Evolutionary conservation across 176 grass and related monocot genomes (phyloP), one percentile per base, ranked within the genome.

Genomic region (Phyllostachys edulis): DNA sequence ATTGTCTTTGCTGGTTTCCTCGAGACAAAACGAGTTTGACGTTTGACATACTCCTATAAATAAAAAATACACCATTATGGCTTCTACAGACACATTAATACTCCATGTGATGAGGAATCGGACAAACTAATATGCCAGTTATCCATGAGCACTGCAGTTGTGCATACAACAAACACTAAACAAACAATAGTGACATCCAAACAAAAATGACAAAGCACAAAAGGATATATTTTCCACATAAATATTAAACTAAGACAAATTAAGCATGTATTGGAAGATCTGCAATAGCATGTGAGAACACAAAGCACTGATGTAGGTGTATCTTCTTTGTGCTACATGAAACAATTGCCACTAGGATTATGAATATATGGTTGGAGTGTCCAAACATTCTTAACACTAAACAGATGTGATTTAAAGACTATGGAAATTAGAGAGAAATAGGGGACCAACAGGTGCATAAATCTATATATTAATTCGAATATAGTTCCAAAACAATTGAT

Each of bases 11-110:
- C 87, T 38, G 96, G 89, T 85, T 94, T 89, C 62, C 93, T 85
- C 12, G 96, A 99, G 63, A 99, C 90, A 81, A 99, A 99, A 50
- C 96, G 93, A 52, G 96, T 99, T 90, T 99, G 96, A 7, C 91
- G 85, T 82, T 90, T 93, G 69, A 99, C 90, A 86, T 62, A 96
- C 32, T 99, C 96, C 96, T 99, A 71, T 38, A 59, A 54, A 79
- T 32, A 38, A 20, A 86, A 90, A 68, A 78, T 72, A 5, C 36
- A 67, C 52, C 10, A 84, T 10, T 66, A 50, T 6, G 13, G 21
- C 45, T 54, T 51, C 69, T 69, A 80, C 10, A 67, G 45, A 67
- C 14, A 55, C 78, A 84, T 75, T 8, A 52, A 36, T 39, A 75
- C 44, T 52, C 37, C 37, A 59, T 73, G 39, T 39, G n/a, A 78